phyloP scores from a whole-genome alignment of 352 stramenopile species.

The Thraustochytrium striatum region DNA sequence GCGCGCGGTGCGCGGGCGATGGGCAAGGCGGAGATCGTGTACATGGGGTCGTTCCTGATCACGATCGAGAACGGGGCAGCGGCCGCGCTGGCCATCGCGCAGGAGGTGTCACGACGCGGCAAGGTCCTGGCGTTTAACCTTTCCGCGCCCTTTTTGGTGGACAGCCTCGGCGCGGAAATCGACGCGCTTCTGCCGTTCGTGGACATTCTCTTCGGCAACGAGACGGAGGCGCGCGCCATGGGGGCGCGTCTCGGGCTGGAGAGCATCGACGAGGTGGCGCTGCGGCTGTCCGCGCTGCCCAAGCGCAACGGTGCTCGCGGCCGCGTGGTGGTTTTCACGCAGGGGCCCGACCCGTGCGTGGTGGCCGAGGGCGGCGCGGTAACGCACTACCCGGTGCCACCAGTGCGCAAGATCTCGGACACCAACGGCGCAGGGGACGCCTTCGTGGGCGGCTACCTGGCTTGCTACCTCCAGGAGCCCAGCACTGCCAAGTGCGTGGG shows the following conservation, averaged over 20 bases:
- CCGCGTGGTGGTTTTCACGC: conserved; percentile 94
- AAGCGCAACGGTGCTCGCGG: conserved; percentile 82
- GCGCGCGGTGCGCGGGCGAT: conserved; percentile 64
- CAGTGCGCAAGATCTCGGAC: conserved; percentile 86
- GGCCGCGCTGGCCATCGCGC: conserved; percentile 77
- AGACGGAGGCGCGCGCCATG: conserved; percentile 93
- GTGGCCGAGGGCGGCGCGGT: conserved; percentile 87
- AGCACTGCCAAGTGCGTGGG: conserved; percentile 86
- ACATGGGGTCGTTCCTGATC: conserved; percentile 98
- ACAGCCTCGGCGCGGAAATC: conserved; percentile 86
- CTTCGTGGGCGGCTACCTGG: conserved; percentile 97
- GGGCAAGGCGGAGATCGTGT: conserved; percentile 85
- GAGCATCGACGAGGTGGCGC: conserved; percentile 77
- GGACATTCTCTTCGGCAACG: conserved; percentile 98
- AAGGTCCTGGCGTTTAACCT: conserved; percentile 95
- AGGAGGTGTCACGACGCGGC: conserved; percentile 79
- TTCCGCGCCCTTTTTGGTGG: conserved; percentile 92
- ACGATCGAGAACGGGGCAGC: conserved; percentile 82
- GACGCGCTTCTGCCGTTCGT: conserved; percentile 84
- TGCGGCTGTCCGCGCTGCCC: conserved; percentile 82
- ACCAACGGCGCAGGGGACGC: conserved; percentile 98
- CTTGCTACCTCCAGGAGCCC: conserved; percentile 73
- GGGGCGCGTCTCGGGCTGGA: conserved; percentile 78
- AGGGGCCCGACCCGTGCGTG: conserved; percentile 88
- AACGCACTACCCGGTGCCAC: conserved; percentile 79